Percentiles rank a stretch among this genome's conserved stretches.
These are phyloP conservation scores for Metschnikowia cubensis DNA, from an alignment of 805 yeast genomes.

Conservation along the genomic window DNA sequence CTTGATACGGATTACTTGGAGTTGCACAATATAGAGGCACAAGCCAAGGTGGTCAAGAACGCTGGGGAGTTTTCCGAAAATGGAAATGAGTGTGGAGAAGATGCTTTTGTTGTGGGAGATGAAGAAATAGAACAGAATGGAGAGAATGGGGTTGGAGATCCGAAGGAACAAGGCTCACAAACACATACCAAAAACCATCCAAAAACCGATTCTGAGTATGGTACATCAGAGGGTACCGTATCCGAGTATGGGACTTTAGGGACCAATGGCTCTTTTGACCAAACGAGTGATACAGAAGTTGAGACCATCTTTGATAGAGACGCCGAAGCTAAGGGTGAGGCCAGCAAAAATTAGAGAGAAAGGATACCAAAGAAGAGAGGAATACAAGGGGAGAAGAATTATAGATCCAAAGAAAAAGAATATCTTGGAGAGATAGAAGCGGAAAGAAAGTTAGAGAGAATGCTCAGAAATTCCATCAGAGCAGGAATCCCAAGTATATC, in stretches of 20 bases:
- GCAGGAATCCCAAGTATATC: background rate
- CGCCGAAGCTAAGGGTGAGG: background rate
- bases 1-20: slow-evolving; percentile 44
- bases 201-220: too few species aligned
- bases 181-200: too few species aligned
- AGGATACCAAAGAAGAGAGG: background rate
- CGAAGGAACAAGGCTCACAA: too few species aligned
- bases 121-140: slow-evolving; percentile 5
- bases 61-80: background rate
- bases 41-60: slow-evolving; percentile 9
- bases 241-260: background rate
- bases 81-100: too few species aligned
- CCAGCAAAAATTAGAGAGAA: background rate
- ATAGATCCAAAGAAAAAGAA: background rate
- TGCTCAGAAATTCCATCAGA: background rate
- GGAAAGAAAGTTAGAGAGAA: background rate
- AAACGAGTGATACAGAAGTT: background rate
- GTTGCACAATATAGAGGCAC: slow-evolving; percentile 28
- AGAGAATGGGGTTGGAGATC: slow-evolving; percentile 1
- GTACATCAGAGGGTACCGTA: background rate
- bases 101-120: slow-evolving; percentile 9
- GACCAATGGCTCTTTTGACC: background rate
- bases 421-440: background rate
- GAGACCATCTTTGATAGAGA: slow-evolving; percentile 1
- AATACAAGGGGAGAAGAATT: background rate